phyloP scores from a whole-genome alignment of 2,329 filamentous ascomycete species.

The Cladosporium austrohemisphaericum region DNA sequence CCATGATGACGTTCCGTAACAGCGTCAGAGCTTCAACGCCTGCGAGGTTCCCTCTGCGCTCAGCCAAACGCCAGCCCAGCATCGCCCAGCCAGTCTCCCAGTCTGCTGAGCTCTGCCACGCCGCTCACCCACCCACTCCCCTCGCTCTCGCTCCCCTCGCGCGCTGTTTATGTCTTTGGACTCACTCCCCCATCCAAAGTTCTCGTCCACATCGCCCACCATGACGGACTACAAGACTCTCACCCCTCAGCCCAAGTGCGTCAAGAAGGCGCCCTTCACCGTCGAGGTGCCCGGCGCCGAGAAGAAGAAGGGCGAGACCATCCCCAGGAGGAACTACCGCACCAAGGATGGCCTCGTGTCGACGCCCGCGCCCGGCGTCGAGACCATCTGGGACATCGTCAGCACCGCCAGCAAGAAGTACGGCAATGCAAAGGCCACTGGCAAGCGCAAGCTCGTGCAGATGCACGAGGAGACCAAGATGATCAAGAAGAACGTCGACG shows the following conservation, averaged over 20 bases:
- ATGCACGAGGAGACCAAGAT: slow-evolving; percentile 83
- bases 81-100: background rate
- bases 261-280: slow-evolving; percentile 69
- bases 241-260: slow-evolving; percentile 44
- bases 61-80: slow-evolving; percentile 12
- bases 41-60: background rate
- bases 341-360: slow-evolving; percentile 67
- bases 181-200: slow-evolving; percentile 14
- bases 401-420: slow-evolving; percentile 60
- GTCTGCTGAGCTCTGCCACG: background rate
- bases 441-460: slow-evolving; percentile 68
- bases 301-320: slow-evolving; percentile 74
- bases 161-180: slow-evolving; percentile 14
- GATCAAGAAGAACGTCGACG: slow-evolving; percentile 82
- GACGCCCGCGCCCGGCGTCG: slow-evolving; percentile 64
- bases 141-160: background rate
- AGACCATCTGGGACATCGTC: slow-evolving; percentile 77
- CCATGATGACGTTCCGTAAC: background rate
- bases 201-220: slow-evolving; percentile 16
- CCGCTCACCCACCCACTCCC: background rate
- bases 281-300: slow-evolving; percentile 66
- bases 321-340: slow-evolving; percentile 70
- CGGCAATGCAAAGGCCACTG: slow-evolving; percentile 53
- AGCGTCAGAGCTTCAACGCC: background rate
- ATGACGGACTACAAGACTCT: slow-evolving; percentile 45